Evolutionary conservation across 768 basidiomycete species (phyloP).

Genomic region (Russula emetica): DNA sequence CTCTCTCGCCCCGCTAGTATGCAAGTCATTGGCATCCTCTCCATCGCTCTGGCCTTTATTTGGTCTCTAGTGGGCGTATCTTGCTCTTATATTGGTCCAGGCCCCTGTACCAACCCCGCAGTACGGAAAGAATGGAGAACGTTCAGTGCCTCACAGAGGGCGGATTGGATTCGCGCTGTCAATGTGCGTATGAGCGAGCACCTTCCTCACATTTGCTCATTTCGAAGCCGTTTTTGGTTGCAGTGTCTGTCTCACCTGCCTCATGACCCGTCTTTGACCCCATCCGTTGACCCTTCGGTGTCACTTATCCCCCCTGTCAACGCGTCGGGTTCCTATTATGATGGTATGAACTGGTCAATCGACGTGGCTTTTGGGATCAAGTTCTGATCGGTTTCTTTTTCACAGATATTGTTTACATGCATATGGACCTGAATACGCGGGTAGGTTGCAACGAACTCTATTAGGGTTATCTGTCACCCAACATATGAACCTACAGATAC

Average conservation of each 20-base stretch:
- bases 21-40: background rate
- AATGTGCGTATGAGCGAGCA: slow-evolving; percentile 26
- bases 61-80: background rate
- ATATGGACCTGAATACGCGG: slow-evolving; percentile 31
- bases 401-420: slow-evolving; percentile 30
- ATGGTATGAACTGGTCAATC: slow-evolving; percentile 8
- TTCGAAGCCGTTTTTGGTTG: background rate
- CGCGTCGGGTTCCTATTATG: slow-evolving; percentile 22
- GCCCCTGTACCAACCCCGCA: slow-evolving; percentile 23
- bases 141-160: slow-evolving; percentile 21
- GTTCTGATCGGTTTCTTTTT: background rate
- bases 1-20: background rate
- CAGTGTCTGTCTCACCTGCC: slow-evolving; percentile 25
- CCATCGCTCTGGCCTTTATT: background rate
- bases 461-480: too few species aligned
- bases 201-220: background rate
- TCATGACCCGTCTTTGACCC: slow-evolving; percentile 21
- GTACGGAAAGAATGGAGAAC: slow-evolving; percentile 31
- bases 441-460: slow-evolving; percentile 3
- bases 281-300: slow-evolving; percentile 13
- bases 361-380: background rate
- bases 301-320: slow-evolving; percentile 26
- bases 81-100: background rate
- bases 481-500: slow-evolving; percentile 22
- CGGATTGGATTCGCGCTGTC: slow-evolving; percentile 30